phyloP scores from a whole-genome alignment of 208 protist species.

The Acanthamoeba rhysodes region DNA sequence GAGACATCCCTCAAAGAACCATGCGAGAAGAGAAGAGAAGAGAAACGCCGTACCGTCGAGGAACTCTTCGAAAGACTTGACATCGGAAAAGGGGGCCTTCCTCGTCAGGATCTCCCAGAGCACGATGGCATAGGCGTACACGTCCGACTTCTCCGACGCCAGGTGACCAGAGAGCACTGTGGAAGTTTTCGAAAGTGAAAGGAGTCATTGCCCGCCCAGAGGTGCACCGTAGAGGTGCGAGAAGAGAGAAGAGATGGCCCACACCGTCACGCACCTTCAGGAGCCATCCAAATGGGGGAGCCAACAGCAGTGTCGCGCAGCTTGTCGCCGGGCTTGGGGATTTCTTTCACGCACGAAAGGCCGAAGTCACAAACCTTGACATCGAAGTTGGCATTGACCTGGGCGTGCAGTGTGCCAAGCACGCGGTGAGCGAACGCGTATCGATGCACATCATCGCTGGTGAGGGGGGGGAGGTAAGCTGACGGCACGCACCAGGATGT shows the following conservation, averaged over 20 bases:
- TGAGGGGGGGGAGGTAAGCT: not conserved
- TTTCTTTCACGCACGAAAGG: slow-evolving; percentile 54
- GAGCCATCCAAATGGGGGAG: slow-evolving; percentile 68
- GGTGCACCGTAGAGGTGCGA: not conserved
- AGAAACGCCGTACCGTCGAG: not conserved
- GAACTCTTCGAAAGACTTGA: slow-evolving; percentile 54
- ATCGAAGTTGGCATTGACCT: slow-evolving; percentile 67
- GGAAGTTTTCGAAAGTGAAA: not conserved
- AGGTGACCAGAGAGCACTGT: slow-evolving; percentile 54
- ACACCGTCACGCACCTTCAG: not conserved
- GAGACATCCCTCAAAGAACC: not conserved
- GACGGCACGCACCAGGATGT: slow-evolving; percentile 25
- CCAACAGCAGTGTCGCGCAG: slow-evolving; percentile 63
- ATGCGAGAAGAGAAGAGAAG: not conserved
- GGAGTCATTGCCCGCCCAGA: not conserved
- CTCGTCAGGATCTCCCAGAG: slow-evolving; percentile 52
- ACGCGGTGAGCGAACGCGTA: not conserved
- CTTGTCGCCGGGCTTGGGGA: slow-evolving; percentile 56
- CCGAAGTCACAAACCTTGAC: slow-evolving; percentile 71
- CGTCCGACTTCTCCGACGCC: slow-evolving; percentile 65
- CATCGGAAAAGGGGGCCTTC: slow-evolving; percentile 64
- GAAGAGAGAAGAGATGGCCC: not conserved
- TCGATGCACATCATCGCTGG: not conserved
- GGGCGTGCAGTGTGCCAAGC: not conserved
- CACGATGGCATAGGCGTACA: slow-evolving; percentile 65